A percentile compares a stretch with the other conserved stretches of the same genome.
Evolutionary conservation across 306 rosid genomes (phyloP).

Genomic region (Comarum palustre): DNA sequence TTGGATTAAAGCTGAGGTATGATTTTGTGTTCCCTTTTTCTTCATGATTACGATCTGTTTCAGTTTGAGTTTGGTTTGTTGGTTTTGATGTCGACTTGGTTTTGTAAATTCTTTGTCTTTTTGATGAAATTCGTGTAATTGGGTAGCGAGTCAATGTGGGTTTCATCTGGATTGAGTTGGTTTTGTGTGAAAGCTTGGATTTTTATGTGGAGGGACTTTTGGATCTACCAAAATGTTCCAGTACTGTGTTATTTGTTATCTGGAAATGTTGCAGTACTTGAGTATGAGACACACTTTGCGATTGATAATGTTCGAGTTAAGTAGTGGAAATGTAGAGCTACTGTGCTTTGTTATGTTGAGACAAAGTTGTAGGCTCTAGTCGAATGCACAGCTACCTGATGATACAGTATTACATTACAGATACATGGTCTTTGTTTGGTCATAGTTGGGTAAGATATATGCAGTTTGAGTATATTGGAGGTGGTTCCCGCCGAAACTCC

Average conservation of each 20-base stretch:
- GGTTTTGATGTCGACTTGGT: slow-evolving; percentile 22
- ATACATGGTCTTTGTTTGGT: background rate
- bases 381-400: background rate
- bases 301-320: background rate
- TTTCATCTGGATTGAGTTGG: slow-evolving; percentile 21
- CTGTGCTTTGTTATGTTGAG: background rate
- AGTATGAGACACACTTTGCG: background rate
- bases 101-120: slow-evolving; percentile 21
- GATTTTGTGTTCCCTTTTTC: slow-evolving; percentile 26
- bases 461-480: background rate
- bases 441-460: background rate
- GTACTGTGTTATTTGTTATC: background rate
- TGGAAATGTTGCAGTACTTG: background rate
- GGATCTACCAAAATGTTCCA: slow-evolving; percentile 23
- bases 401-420: background rate
- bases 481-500: background rate
- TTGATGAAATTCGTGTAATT: slow-evolving; percentile 27
- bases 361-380: background rate
- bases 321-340: slow-evolving; percentile 5
- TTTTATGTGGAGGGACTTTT: slow-evolving; percentile 23
- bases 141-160: slow-evolving; percentile 26
- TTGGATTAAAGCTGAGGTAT: slow-evolving; percentile 29
- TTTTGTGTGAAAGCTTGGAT: slow-evolving; percentile 6
- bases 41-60: slow-evolving; percentile 30
- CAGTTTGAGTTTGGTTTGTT: slow-evolving; percentile 19